phyloP scores from a whole-genome alignment of 2,329 filamentous ascomycete genomes.

The Ophiostoma novo-ulmi region DNA sequence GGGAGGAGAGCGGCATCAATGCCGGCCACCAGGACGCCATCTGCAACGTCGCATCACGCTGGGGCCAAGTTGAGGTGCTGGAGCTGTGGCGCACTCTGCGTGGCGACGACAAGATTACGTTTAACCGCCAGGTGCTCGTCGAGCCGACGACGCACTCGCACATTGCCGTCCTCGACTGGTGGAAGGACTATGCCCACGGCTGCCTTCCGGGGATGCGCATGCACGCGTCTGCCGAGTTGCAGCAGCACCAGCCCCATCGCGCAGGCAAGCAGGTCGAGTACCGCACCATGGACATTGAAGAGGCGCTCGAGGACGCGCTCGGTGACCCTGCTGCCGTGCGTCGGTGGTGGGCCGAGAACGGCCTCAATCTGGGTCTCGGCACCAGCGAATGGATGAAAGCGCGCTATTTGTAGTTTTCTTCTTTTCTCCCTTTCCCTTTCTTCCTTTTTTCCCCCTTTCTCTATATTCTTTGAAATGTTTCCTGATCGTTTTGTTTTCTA shows the following conservation, averaged over 20 bases:
- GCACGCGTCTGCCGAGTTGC: constrained; percentile 42
- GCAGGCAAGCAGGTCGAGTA: constrained; percentile 69
- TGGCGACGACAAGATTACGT: constrained; percentile 49
- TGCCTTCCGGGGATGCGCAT: constrained; percentile 50
- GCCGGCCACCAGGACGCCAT: constrained; percentile 76
- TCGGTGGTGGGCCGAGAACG: constrained; percentile 83
- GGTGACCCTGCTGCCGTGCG: constrained; percentile 65
- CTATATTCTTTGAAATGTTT: not conserved
- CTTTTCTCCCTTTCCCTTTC: not conserved
- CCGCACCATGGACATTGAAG: constrained; percentile 91
- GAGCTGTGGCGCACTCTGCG: constrained; percentile 75
- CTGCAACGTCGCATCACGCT: constrained; percentile 75
- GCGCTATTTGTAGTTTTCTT: constrained; percentile 55
- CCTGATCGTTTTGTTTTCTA: not conserved
- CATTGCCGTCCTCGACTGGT: constrained; percentile 84
- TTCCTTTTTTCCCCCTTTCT: not conserved
- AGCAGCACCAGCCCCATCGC: constrained; percentile 11
- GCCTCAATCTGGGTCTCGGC: constrained; percentile 71
- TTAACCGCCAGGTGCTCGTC: constrained; percentile 51
- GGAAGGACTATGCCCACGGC: constrained; percentile 64
- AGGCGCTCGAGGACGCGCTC: constrained; percentile 84
- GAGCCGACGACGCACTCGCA: constrained; percentile 84
- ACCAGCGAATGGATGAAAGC: constrained; percentile 88
- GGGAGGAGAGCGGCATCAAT: constrained; percentile 75
- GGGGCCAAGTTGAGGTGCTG: constrained; percentile 78